Evolutionary conservation across 225 moss, liverwort and hornwort species (phyloP), one percentile per base, ranked within the genome.

Genomic region (Thuidium tamariscinum): DNA sequence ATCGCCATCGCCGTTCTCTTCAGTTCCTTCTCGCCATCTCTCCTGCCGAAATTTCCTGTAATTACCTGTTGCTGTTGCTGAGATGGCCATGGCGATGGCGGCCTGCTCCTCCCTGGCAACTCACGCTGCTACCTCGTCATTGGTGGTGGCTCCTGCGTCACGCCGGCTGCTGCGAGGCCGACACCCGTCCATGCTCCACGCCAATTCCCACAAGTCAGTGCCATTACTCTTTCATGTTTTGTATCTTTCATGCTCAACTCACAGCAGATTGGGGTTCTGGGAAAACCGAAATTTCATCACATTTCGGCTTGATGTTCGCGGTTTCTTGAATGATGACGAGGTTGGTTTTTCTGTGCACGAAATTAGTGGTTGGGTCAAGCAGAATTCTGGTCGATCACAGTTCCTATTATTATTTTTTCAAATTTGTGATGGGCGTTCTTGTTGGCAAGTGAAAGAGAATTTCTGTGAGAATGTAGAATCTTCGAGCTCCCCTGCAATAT

Each of bases 31-130:
- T 26, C 48, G 9, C 56, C 26, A 26, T 13, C 37, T 8, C 70
- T 86, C 48, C 72, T 17, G 29, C 30, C 64, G 6, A 39, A 63
- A 41, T 63, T 87, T 17, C 41, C 29, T 10, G n/a, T 6, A 27
- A 56, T 13, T 79, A 29, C n/a, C 77, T 56, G 42, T 56, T 7
- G 15, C 84, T 19, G 60, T 32, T 66, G 82, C 62, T 68, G 88
- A 74, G 57, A 92, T 90, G 90, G 89, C 87, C 68, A 85, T 90
- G 82, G 92, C 90, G 88, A 90, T 92, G 89, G 85, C 80, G 69
- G 89, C 89, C 73, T 91, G 85, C 82, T 87, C 85, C n/a, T 79
- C 90, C 77, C 34, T 89, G 87, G 80, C 83, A 8, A 37, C 87
- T 3, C 46, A 77, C 32, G 18, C 44, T 23, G 9, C 82, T 14